Conservation (phyloP, 352 stramenopile genomes). For the Phytophthora sojae region DNA sequence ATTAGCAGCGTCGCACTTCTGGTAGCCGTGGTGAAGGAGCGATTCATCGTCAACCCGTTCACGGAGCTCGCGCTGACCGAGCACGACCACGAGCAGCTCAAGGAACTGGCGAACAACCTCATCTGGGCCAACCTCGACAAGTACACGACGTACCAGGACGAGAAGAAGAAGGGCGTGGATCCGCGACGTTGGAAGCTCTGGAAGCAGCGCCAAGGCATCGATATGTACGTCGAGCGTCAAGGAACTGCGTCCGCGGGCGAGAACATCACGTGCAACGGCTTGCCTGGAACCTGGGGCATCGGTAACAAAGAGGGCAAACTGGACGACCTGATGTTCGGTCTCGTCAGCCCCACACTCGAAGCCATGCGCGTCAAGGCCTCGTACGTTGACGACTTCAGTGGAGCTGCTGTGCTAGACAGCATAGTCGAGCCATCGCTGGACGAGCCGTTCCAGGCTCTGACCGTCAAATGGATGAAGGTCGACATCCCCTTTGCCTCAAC, state of each 20-base stretch:
- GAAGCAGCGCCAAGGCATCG: conserved; percentile 47
- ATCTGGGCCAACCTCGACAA: no score
- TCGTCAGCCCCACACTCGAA: conserved; percentile 54
- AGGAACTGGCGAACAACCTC: conserved; percentile 30
- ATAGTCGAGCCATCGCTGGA: conserved; percentile 51
- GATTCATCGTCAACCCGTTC: conserved; percentile 44
- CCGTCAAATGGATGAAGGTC: conserved; percentile 55
- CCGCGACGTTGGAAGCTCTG: no score
- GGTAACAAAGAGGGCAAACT: conserved; percentile 44
- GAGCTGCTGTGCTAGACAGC: conserved; percentile 59
- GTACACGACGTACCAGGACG: no score
- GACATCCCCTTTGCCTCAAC: conserved; percentile 55
- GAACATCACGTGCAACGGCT: conserved; percentile 23
- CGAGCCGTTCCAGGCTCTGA: conserved; percentile 44
- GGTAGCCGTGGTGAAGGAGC: conserved; percentile 37
- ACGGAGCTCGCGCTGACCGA: conserved; percentile 26
- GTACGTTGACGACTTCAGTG: conserved; percentile 55
- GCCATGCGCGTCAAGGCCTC: conserved; percentile 59
- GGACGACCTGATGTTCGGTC: conserved; percentile 58
- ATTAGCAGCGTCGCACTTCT: no score
- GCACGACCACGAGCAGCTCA: conserved; percentile 29
- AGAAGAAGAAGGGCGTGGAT: no score
- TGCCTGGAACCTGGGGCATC: conserved; percentile 47
- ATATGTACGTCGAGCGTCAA: conserved; percentile 38
- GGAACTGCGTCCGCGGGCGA: conserved; percentile 21